These are phyloP conservation scores for Pachysandra terminalis DNA, from an alignment of 164 flowering plant species.

Conservation along the genomic window DNA sequence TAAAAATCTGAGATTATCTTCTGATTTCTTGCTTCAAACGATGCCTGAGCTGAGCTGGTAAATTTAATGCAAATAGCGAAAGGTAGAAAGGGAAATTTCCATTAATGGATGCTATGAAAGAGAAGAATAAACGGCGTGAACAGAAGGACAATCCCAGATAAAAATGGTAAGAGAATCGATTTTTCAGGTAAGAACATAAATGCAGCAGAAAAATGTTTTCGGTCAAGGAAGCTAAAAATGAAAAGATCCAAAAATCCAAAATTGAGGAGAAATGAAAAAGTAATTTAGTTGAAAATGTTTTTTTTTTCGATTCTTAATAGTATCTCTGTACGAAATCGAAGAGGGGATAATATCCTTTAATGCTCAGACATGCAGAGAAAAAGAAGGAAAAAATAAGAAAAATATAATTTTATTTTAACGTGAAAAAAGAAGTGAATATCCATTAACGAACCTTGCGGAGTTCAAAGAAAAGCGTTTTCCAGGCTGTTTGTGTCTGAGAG, in stretches of 20 bases:
- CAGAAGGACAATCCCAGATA: not conserved
- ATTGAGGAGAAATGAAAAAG: too few relatives aligned
- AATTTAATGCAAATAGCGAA: conserved; percentile 6
- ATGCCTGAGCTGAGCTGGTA: conserved; percentile 16
- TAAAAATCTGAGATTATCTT: not conserved
- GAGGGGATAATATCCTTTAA: not conserved
- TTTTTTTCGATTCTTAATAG: not conserved
- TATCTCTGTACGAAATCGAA: not conserved
- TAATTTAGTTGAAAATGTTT: too few relatives aligned
- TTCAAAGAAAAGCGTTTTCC: conserved; percentile 51
- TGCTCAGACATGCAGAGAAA: not conserved
- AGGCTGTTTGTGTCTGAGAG: conserved; percentile 59
- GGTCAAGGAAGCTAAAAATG: not conserved
- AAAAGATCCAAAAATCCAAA: too few relatives aligned
- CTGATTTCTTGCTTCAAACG: conserved; percentile 19
- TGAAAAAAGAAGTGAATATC: not conserved
- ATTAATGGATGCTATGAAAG: too few relatives aligned
- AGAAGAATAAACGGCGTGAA: not conserved
- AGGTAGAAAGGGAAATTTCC: not conserved
- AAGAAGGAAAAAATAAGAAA: not conserved
- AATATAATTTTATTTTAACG: not conserved
- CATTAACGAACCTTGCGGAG: conserved; percentile 60
- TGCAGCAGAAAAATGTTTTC: not conserved
- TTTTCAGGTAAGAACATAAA: not conserved
- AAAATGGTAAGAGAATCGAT: not conserved